Percentiles rank a stretch among this genome's conserved stretches.
Conservation (phyloP, 805 yeast species). For the Torulaspora maleeae region DNA sequence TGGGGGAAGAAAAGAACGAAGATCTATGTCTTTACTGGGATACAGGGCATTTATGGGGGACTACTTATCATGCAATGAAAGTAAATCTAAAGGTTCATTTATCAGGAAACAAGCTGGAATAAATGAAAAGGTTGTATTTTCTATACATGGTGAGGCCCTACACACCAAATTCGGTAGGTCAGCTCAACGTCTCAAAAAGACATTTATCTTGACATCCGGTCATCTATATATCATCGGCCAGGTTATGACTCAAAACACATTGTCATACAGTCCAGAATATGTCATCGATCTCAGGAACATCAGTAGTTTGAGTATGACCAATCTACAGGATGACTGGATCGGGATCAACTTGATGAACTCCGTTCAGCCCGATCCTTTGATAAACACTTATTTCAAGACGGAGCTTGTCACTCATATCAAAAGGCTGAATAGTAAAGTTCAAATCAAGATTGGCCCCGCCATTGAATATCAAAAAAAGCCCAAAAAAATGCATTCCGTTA, state of each 20-base stretch:
- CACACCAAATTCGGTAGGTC: conserved; percentile 90
- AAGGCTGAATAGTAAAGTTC: conserved; percentile 51
- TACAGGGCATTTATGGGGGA: conserved; percentile 92
- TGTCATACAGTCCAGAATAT: conserved; percentile 57
- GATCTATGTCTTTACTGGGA: conserved; percentile 82
- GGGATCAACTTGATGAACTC: conserved; percentile 44
- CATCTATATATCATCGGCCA: conserved; percentile 70
- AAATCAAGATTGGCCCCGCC: conserved; percentile 62
- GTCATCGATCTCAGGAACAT: conserved; percentile 57
- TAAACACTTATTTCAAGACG: conserved; percentile 82
- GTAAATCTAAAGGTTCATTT: conserved; percentile 72
- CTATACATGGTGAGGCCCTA: conserved; percentile 75
- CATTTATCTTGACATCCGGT: conserved; percentile 61
- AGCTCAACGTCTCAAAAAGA: conserved; percentile 68
- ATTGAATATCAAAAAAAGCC: conserved; percentile 88
- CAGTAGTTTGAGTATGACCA: conserved; percentile 61
- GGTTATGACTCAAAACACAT: conserved; percentile 57
- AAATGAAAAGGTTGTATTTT: conserved; percentile 65
- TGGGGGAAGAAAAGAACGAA: conserved; percentile 77
- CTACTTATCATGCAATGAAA: conserved; percentile 77
- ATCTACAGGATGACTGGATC: conserved; percentile 87
- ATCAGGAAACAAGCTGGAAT: conserved; percentile 66
- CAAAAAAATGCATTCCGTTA: conserved; percentile 69
- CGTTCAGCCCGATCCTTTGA: conserved; percentile 67
- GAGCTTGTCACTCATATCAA: conserved; percentile 76